Percentiles rank a stretch among this genome's conserved stretches.
Evolutionary conservation across 176 grass and related monocot genomes (phyloP).

Genomic region (Carex cristatella): DNA sequence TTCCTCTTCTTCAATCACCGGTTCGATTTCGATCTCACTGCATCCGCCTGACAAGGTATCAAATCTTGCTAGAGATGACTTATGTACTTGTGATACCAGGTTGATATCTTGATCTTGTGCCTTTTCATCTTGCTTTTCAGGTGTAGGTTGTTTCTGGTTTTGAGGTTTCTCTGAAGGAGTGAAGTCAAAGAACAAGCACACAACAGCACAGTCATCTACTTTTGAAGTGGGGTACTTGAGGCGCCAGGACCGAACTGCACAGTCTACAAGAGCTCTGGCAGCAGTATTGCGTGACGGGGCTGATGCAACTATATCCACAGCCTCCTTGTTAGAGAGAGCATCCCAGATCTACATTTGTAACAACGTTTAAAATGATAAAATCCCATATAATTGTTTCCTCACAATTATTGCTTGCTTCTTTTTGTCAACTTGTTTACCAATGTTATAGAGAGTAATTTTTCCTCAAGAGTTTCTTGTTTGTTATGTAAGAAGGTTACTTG

Average conservation of each 20-base stretch:
- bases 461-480: not conserved
- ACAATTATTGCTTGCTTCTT: not conserved
- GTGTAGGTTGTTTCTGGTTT: conserved; percentile 11
- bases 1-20: conserved; percentile 17
- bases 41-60: conserved; percentile 13
- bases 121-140: conserved; percentile 9
- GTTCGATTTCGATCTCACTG: conserved; percentile 21
- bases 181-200: conserved; percentile 68
- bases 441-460: not conserved
- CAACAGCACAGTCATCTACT: conserved; percentile 70
- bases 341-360: conserved; percentile 63
- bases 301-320: conserved; percentile 47
- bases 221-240: conserved; percentile 59
- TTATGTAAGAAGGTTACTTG: not conserved
- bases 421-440: not conserved
- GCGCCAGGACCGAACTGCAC: conserved; percentile 59
- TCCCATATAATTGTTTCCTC: not conserved
- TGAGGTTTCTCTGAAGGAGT: conserved; percentile 23
- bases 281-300: conserved; percentile 42
- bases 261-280: conserved; percentile 50
- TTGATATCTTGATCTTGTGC: not conserved
- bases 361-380: not conserved
- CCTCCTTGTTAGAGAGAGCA: conserved; percentile 71
- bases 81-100: not conserved
- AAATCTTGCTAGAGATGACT: not conserved